These are phyloP conservation scores for Jasminum sambac DNA, from an alignment of 257 asterid species.

Conservation along the genomic window DNA sequence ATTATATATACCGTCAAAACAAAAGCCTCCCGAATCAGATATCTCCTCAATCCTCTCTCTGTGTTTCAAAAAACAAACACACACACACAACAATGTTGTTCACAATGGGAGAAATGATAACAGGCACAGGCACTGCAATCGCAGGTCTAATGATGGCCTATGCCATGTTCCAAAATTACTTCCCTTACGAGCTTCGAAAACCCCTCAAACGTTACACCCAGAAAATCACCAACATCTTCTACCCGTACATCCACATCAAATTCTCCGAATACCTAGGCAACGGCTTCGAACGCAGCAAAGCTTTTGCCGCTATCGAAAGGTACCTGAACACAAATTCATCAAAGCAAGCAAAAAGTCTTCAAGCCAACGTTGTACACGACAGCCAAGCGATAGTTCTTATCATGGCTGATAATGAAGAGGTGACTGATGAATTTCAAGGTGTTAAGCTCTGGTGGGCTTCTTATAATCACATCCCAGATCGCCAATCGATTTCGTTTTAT, in stretches of 20 bases:
- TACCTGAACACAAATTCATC: slow-evolving; percentile 26
- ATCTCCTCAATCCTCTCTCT: no score
- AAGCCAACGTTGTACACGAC: slow-evolving; percentile 18
- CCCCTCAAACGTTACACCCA: not conserved
- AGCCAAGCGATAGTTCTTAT: slow-evolving; percentile 21
- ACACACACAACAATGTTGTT: no score
- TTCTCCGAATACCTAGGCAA: slow-evolving; percentile 10
- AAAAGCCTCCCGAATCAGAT: no score
- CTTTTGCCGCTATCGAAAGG: slow-evolving; percentile 28
- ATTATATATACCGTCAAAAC: no score
- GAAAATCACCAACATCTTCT: slow-evolving; percentile 16
- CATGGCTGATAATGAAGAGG: slow-evolving; percentile 28
- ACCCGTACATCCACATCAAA: no score
- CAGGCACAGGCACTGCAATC: no score
- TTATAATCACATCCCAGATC: not conserved
- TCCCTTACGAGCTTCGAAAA: slow-evolving; percentile 22
- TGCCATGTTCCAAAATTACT: no score
- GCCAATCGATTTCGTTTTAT: slow-evolving; percentile 20
- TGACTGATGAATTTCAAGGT: slow-evolving; percentile 26
- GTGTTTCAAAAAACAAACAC: no score
- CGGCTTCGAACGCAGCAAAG: slow-evolving; percentile 14
- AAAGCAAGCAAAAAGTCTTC: slow-evolving; percentile 21
- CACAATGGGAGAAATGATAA: no score
- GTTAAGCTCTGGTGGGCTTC: slow-evolving; percentile 34
- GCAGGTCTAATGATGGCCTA: no score